Conservation (phyloP, 495 filamentous ascomycete species). For the Aspergillus incahuasiensis region DNA sequence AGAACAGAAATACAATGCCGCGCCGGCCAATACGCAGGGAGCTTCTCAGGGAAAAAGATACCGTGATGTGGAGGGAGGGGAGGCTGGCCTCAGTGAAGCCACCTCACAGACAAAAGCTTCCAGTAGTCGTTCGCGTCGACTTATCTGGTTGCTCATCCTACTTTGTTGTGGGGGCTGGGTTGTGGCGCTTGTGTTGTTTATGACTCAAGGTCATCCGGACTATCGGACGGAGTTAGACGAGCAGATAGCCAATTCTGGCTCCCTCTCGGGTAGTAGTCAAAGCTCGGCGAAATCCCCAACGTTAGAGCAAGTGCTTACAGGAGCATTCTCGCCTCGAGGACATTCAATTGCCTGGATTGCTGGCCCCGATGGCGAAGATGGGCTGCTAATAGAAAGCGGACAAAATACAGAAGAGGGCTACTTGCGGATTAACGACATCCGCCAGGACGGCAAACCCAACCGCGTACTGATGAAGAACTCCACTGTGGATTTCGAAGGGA, state of each 20-base stretch:
- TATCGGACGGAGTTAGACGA: constrained; percentile 21
- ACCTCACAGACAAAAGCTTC: constrained; percentile 27
- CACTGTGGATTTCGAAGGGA: constrained; percentile 53
- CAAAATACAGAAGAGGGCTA: constrained; percentile 57
- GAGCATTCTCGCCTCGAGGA: constrained; percentile 62
- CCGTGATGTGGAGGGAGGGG: constrained; percentile 38
- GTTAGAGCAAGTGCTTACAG: constrained; percentile 70
- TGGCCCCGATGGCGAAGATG: constrained; percentile 80
- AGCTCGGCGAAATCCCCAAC: constrained; percentile 76
- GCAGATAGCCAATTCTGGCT: constrained; percentile 52
- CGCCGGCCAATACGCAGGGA: constrained; percentile 6
- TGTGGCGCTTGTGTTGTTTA: constrained; percentile 68
- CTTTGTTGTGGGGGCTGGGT: constrained; percentile 75
- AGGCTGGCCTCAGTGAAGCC: constrained; percentile 24
- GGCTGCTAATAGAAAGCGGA: constrained; percentile 67
- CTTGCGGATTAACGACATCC: constrained; percentile 83
- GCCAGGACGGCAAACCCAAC: constrained; percentile 36
- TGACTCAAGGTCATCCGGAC: constrained; percentile 46
- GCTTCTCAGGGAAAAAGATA: constrained; percentile 23
- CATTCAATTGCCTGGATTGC: constrained; percentile 86
- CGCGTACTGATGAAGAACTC: constrained; percentile 70
- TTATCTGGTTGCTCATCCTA: constrained; percentile 62
- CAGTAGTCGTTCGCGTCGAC: constrained; percentile 46
- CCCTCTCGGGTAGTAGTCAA: constrained; percentile 55
- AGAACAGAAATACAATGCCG: constrained; percentile 21